phyloP scores from a whole-genome alignment of 805 yeast genomes.

The Metschnikowia shivogae region DNA sequence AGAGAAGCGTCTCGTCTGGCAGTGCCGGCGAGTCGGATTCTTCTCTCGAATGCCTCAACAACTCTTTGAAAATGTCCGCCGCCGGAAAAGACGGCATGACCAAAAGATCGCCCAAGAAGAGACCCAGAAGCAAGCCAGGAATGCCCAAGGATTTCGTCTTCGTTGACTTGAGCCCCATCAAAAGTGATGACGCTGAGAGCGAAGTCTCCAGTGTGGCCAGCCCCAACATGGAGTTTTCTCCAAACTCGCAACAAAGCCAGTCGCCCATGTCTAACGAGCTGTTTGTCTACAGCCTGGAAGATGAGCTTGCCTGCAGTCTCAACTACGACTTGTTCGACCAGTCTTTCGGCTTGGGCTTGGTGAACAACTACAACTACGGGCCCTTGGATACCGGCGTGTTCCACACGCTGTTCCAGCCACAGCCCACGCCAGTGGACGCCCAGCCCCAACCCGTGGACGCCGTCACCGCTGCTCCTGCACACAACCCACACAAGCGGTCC shows the following conservation, averaged over 20 bases:
- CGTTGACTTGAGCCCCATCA: constrained; percentile 43
- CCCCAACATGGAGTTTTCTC: constrained; percentile 7
- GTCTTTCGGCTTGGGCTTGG: constrained; percentile 27
- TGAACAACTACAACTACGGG: constrained; percentile 19
- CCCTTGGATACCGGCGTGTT: background rate
- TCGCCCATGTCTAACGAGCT: constrained; percentile 14
- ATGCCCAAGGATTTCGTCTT: constrained; percentile 44
- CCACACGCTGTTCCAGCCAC: background rate
- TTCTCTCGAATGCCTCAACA: constrained; percentile 38
- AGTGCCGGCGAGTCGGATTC: constrained; percentile 17
- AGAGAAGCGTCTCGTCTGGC: constrained; percentile 22
- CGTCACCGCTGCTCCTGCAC: background rate
- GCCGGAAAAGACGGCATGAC: constrained; percentile 32
- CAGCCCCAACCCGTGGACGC: background rate
- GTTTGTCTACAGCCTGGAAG: constrained; percentile 1
- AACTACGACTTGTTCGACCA: constrained; percentile 8
- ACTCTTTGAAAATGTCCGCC: constrained; percentile 39
- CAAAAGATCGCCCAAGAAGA: constrained; percentile 36
- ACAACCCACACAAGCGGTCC: constrained; percentile 18
- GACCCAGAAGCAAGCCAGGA: constrained; percentile 44
- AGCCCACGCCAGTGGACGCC: background rate
- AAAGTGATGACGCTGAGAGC: constrained; percentile 22
- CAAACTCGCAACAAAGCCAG: constrained; percentile 2
- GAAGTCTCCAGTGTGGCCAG: constrained; percentile 12
- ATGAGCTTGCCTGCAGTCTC: constrained; percentile 6